Evolutionary conservation across 768 basidiomycete genomes (phyloP).

Genomic region (Tylopilus plumbeoviolaceoides): DNA sequence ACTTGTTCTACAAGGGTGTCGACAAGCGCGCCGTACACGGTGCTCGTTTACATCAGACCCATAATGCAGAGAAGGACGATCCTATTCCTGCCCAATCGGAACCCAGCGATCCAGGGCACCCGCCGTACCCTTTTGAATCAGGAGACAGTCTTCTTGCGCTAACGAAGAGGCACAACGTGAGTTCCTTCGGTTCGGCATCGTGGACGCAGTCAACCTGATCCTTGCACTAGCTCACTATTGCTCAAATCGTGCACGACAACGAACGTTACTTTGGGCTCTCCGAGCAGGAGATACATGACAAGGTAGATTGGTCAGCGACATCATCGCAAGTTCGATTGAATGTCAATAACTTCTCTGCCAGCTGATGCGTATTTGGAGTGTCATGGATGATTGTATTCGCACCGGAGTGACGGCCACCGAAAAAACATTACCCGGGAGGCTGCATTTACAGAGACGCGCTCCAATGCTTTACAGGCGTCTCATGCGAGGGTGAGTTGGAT

Average conservation of each 20-base stretch:
- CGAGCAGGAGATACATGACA: constrained; percentile 68
- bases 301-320: constrained; percentile 39
- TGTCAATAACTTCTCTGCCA: constrained; percentile 7
- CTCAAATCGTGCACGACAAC: constrained; percentile 92
- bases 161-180: constrained; percentile 78
- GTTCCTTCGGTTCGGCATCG: constrained; percentile 24
- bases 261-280: constrained; percentile 78
- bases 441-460: constrained; percentile 75
- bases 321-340: background rate
- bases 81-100: constrained; percentile 7
- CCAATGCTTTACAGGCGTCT: constrained; percentile 86
- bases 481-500: constrained; percentile 69
- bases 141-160: constrained; percentile 71
- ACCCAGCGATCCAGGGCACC: constrained; percentile 43
- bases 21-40: constrained; percentile 78
- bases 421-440: constrained; percentile 79
- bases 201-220: constrained; percentile 5
- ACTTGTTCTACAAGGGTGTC: constrained; percentile 90
- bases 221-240: constrained; percentile 73
- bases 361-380: constrained; percentile 79
- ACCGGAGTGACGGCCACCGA: constrained; percentile 80
- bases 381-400: constrained; percentile 91
- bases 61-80: constrained; percentile 35
- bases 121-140: constrained; percentile 80
- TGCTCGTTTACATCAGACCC: constrained; percentile 69